phyloP scores from a whole-genome alignment of 306 rosid genomes.

The Inga oerstediana region DNA sequence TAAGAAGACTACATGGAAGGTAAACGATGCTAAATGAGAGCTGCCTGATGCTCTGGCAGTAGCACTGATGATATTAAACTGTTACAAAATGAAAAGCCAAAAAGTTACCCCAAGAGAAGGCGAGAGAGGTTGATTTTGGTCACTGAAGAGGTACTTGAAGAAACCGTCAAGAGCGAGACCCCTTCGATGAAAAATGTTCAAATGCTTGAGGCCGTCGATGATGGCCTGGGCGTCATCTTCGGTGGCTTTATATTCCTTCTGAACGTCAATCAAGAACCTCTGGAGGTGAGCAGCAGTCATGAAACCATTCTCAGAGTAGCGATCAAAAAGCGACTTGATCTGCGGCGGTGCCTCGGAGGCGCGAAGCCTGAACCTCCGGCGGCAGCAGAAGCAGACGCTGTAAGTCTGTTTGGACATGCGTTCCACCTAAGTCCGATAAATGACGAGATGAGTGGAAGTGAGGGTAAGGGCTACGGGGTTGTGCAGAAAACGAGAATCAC shows the following conservation, averaged over 20 bases:
- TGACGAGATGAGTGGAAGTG: neutral
- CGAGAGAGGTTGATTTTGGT: conserved; percentile 55
- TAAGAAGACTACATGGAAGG: conserved; percentile 9
- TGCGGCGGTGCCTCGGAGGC: conserved; percentile 74
- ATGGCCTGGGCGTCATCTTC: conserved; percentile 63
- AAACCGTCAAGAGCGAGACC: conserved; percentile 75
- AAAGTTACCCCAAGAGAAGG: conserved; percentile 55
- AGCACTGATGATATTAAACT: neutral
- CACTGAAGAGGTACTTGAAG: conserved; percentile 78
- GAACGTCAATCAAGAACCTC: conserved; percentile 65
- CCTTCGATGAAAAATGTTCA: conserved; percentile 59
- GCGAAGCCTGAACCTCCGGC: conserved; percentile 70
- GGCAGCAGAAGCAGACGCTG: conserved; percentile 91
- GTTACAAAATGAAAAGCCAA: neutral
- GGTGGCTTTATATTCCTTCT: conserved; percentile 60
- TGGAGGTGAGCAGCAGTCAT: conserved; percentile 66
- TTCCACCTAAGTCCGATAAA: neutral
- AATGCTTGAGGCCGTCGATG: conserved; percentile 68
- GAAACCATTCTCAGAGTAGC: conserved; percentile 75
- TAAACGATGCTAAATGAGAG: conserved; percentile 28
- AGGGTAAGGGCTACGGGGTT: neutral
- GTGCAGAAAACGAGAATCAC: neutral
- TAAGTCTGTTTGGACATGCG: conserved; percentile 85
- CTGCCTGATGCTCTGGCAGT: neutral
- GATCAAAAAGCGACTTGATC: conserved; percentile 57